Evolutionary conservation across 345 rosid species (phyloP), one percentile per base, ranked within the genome.

Genomic region (Arabidopsis suecica): DNA sequence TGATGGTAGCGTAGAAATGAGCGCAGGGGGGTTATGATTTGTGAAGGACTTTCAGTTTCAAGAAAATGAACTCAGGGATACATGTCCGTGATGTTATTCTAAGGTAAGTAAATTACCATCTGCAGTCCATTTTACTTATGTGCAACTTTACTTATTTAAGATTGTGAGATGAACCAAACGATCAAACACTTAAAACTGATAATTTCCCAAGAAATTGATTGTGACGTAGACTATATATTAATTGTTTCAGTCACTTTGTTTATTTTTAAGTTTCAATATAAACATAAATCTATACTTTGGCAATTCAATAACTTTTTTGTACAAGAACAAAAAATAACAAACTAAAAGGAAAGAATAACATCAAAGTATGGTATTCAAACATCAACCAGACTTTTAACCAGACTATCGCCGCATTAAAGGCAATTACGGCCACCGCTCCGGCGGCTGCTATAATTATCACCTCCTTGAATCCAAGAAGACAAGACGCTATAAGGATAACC

Each of bases 401-500:
- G n/a, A 74, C 68, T 20, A 75, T 60, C 20, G 25, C 68, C 32
- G 62, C 54, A 51, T 30, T 30, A 49, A 75, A 37, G 37, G 28
- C 53, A 60, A 49, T 37, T 14, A 67, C 38, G 44, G 36, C 62
- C 5, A 41, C 37, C 37, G 55, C 30, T 13, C 73, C 61, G 8
- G 38, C 30, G 45, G 11, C 55, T 8, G 41, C 28, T n/a, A 60
- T 23, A 23, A 23, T 18, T 75, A 75, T 9, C 54, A 66, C 55
- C 13, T 48, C 62, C 18, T 75, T 75, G 62, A 68, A 68, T 68
- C 71, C 30, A 14, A 75, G 49, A 32, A 68, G 13, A 40, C 68
- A 60, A 68, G 69, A 68, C 56, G 48, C 37, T 40, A 61, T 3
- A 51, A 75, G n/a, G 42, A 68, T 60, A 40, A 22, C 11, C 8